Percentiles rank a stretch among this genome's conserved stretches.
These are phyloP conservation scores for Ascomycota sp. DNA, from an alignment of 2,329 filamentous ascomycete species.

Conservation along the genomic window DNA sequence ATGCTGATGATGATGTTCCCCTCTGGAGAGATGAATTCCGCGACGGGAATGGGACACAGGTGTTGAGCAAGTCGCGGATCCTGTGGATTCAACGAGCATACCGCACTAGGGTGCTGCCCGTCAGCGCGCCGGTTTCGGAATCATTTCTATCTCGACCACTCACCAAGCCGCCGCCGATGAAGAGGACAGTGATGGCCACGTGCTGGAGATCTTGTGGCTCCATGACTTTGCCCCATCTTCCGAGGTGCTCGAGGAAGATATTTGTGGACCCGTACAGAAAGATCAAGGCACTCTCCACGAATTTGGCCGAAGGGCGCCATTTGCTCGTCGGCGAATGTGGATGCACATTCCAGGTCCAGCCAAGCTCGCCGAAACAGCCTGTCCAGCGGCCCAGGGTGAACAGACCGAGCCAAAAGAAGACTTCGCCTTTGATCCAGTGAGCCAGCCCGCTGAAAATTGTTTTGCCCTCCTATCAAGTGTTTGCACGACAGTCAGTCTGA, in stretches of 20 bases:
- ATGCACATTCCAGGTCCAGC: conserved; percentile 89
- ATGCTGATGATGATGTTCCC: conserved; percentile 20
- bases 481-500: background rate
- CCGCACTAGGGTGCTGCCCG: conserved; percentile 30
- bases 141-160: conserved; percentile 13
- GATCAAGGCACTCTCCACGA: conserved; percentile 74
- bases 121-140: background rate
- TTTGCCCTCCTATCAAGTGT: conserved; percentile 34
- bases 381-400: conserved; percentile 77
- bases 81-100: conserved; percentile 65
- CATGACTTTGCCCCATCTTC: conserved; percentile 51
- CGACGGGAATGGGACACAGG: conserved; percentile 23
- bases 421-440: conserved; percentile 83
- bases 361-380: conserved; percentile 73
- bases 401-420: conserved; percentile 87
- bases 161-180: conserved; percentile 78
- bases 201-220: conserved; percentile 71
- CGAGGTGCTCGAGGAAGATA: conserved; percentile 79
- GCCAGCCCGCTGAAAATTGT: conserved; percentile 69
- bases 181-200: conserved; percentile 78
- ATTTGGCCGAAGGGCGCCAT: conserved; percentile 67
- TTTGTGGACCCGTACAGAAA: conserved; percentile 80
- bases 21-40: conserved; percentile 13
- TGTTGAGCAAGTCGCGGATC: conserved; percentile 48
- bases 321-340: conserved; percentile 34